Percentiles rank a stretch among this genome's conserved stretches.
These are phyloP conservation scores for Aspergillus leporis DNA, from an alignment of 495 filamentous ascomycete species.

Conservation along the genomic window DNA sequence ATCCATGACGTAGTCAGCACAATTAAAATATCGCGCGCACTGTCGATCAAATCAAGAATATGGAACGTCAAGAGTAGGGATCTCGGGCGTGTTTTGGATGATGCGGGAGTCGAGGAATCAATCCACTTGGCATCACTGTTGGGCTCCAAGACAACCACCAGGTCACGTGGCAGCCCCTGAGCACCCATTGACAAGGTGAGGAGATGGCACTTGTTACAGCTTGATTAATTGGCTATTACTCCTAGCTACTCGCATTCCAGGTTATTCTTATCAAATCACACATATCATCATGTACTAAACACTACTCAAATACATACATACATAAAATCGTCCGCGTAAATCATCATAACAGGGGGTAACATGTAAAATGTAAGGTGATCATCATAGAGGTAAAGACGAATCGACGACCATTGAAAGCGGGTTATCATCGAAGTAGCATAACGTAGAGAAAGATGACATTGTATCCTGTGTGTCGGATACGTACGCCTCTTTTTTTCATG, in stretches of 20 bases:
- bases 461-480: conserved; percentile 4
- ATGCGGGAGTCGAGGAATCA: conserved; percentile 6
- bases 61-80: conserved; percentile 6
- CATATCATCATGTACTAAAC: conserved; percentile 10
- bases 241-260: not conserved
- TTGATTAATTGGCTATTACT: conserved; percentile 1
- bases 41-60: conserved; percentile 19
- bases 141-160: conserved; percentile 16
- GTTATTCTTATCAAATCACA: not conserved
- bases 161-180: conserved; percentile 45
- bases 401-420: not conserved
- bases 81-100: not conserved
- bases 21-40: conserved; percentile 5
- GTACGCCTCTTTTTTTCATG: conserved; percentile 13
- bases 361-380: conserved; percentile 8
- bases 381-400: conserved; percentile 1
- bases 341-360: conserved; percentile 16
- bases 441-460: not conserved
- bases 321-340: conserved; percentile 21
- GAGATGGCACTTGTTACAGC: not conserved
- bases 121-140: conserved; percentile 40
- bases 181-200: not conserved
- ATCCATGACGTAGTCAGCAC: conserved; percentile 65
- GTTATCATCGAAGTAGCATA: conserved; percentile 1
- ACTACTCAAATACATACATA: conserved; percentile 20